Base-by-base conservation (phyloP, 352 stramenopile genomes). In the Globisporangium heterothallicum region DNA sequence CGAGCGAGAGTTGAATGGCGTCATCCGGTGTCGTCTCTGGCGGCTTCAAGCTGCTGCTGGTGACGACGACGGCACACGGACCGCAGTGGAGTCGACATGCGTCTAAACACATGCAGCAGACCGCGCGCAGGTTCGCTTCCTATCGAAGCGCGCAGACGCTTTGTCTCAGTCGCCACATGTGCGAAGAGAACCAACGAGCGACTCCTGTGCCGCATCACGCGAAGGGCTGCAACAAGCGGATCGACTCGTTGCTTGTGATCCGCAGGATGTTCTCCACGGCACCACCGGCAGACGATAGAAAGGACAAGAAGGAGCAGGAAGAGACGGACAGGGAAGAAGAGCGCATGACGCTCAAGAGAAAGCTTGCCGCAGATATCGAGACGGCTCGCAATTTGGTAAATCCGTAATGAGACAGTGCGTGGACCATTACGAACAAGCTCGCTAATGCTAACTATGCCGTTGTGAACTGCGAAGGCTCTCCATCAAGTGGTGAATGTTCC, bases 401-500 rank as follows among this genome's bases (percentile, higher is more conserved):
- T 49, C 14, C 7, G 26, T n/a, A 9, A n/a, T 41, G 18, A 3
- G 10, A 9, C 5, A 36, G 2, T 6, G 16, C 9, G 16, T 34
- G 6, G 29, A 34, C 30, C 29, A 34, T 34, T 34, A 10, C 6
- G 29, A 34, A 12, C 6, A 34, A 34, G n/a, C 32, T 32, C 13
- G 38, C 32, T 10, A 25, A 36, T 36, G 12, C 3, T 18, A 44
- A 27, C 34, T 42, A 49, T 35, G 27, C 43, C 36, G 22, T 13
- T 46, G 29, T 55, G 27, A 30, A 10, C 18, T n/a, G 3, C 46
- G 32, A 35, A 84, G 72, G 68, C 75, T n/a, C 63, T 80, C 52
- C 76, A 86, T 27, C 75, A 89, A 64, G 66, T 92, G 5, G 48
- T 88, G 45, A 93, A 89, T 42, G 66, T 88, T 26, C 79, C 82